A percentile compares a stretch with the other conserved stretches of the same genome.
These are phyloP conservation scores for Aspergillus sp. DNA, from an alignment of 2,329 filamentous ascomycete species.

Conservation along the genomic window DNA sequence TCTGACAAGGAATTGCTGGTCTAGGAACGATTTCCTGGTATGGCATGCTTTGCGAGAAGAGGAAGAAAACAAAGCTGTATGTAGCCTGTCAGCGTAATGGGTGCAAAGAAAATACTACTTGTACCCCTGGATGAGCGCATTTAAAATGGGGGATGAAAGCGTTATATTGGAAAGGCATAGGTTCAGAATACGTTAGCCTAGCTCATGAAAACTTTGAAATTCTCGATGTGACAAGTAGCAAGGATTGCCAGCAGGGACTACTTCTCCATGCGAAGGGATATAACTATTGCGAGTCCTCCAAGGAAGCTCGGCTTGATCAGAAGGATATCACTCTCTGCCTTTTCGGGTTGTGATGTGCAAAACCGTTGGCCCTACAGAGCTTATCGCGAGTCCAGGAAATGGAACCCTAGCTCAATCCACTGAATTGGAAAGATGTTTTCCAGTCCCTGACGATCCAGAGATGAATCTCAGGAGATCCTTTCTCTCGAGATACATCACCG, in stretches of 20 bases:
- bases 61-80: conserved; percentile 1
- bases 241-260: not conserved
- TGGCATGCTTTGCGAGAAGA: not conserved
- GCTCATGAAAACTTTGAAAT: conserved; percentile 5
- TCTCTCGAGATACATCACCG: not conserved
- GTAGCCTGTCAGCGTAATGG: not conserved
- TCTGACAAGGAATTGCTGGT: not conserved
- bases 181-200: conserved; percentile 16
- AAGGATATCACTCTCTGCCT: not conserved
- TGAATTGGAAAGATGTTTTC: not conserved
- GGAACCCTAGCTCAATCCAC: not conserved
- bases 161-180: conserved; percentile 4
- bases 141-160: not conserved
- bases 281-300: not conserved
- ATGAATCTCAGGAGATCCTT: not conserved
- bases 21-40: not conserved
- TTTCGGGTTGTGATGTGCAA: not conserved
- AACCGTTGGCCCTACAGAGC: not conserved
- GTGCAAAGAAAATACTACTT: conserved; percentile 10
- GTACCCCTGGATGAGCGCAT: conserved; percentile 1
- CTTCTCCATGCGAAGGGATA: not conserved
- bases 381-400: not conserved
- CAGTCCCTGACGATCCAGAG: not conserved
- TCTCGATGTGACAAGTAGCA: not conserved
- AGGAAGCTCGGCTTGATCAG: not conserved